Base-by-base conservation (phyloP, 208 protist genomes). In the Tritrichomonas foetus region DNA sequence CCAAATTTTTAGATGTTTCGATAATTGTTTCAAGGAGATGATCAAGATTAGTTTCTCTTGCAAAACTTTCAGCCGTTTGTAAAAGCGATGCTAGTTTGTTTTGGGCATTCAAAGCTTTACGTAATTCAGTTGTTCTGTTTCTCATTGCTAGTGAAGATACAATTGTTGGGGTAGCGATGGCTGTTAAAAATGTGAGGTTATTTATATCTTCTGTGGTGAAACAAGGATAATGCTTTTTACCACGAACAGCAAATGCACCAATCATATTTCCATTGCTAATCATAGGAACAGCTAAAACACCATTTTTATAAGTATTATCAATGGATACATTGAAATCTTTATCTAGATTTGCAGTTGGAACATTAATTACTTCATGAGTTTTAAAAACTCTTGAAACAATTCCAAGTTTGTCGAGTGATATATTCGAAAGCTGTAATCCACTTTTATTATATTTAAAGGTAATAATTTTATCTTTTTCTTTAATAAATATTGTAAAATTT, bases 151-250 rank as follows among this genome's bases (percentile, higher is more conserved):
- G 78, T 36, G 78, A 41, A 57, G 53, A 57, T 20, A 20, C n/a
- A 39, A 89, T 39, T 22, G 78, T 47, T 11, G 47, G 47, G 53
- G 53, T 41, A 22, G 78, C 53, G 57, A 89, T 47, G 53, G 47
- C 57, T 16, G 41, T 33, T 11, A 89, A 57, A 61, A 47, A 41
- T 89, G 53, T 47, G 1, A 89, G 30, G 20, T 57, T 89, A 16
- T 57, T 89, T 57, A 57, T 47, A 89, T 89, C 78, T 20, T 49
- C 78, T 39, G 78, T 89, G 47, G 57, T 57, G 47, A 89, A 57
- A 0, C n/a, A 20, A 16, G 47, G 47, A 39, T 50, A 57, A 11
- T 89, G 25, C 47, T 89, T 89, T 39, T 57, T 41, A 16, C 78
- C n/a, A 33, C 47, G 47, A 39, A 89, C 78, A 89, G 78, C 78